phyloP scores from a whole-genome alignment of 1,139 yeast species.

The Yamadazyma atmosphaerica region DNA sequence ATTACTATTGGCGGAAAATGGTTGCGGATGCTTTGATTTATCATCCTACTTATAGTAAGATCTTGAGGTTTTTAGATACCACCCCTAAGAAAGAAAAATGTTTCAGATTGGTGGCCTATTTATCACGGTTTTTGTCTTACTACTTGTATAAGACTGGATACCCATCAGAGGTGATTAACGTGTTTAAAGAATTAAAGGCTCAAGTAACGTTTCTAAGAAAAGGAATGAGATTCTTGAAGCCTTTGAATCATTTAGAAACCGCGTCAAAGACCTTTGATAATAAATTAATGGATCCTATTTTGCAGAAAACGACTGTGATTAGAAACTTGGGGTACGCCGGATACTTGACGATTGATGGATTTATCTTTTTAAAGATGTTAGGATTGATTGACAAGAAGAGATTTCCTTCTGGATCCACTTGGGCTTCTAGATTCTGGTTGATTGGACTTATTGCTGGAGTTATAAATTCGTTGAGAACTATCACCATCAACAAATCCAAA shows the following conservation, averaged over 20 bases:
- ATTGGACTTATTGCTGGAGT: conserved; percentile 67
- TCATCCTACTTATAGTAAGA: conserved; percentile 71
- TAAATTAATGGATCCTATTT: conserved; percentile 66
- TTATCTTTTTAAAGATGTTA: conserved; percentile 65
- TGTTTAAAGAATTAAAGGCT: conserved; percentile 53
- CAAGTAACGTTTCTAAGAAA: conserved; percentile 76
- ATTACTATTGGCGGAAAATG: no score
- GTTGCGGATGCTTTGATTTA: conserved; percentile 66
- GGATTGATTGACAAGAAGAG: conserved; percentile 38
- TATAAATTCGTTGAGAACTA: conserved; percentile 52
- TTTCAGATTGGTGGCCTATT: conserved; percentile 78
- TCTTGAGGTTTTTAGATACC: conserved; percentile 64
- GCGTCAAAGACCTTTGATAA: conserved; percentile 72
- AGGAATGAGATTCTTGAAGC: conserved; percentile 83
- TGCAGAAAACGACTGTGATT: conserved; percentile 57
- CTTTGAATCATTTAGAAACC: conserved; percentile 69
- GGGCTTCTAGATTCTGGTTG: conserved; percentile 75
- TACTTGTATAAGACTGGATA: conserved; percentile 64
- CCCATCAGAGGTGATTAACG: conserved; percentile 47
- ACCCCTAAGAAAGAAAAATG: conserved; percentile 71
- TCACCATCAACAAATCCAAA: conserved; percentile 26
- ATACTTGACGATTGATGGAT: conserved; percentile 72
- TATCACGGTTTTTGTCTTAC: conserved; percentile 69
- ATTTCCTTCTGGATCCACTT: conserved; percentile 37
- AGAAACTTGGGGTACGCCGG: conserved; percentile 75